Base-by-base conservation (phyloP, 2,329 filamentous ascomycete species). In the Colletotrichum phormii region DNA sequence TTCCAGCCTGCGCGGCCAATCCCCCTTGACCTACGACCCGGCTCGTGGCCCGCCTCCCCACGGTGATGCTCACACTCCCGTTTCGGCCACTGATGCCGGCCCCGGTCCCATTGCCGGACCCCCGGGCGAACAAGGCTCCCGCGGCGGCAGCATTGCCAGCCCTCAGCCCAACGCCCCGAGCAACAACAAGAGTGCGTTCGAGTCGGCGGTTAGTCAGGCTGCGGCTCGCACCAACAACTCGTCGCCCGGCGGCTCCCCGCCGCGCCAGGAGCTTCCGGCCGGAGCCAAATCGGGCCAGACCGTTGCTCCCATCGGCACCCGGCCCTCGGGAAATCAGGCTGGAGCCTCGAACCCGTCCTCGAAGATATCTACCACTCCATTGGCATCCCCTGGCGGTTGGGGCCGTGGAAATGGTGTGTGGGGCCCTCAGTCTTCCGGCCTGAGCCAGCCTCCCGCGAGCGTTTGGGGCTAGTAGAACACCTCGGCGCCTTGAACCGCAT, bases 261-360 rank as follows among this genome's bases (percentile, higher is more conserved):
- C 95, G 67, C 91, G 91, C 55, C 89, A 91, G 75, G 88, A 91
- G 64, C 88, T 91, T 49, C 84, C 87, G 35, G 88, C 82, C 73
- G 86, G 83, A 58, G 81, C 82, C 64, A 90, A 90, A 84, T 81
- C 89, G 74, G 86, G 85, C 61, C 87, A 88, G 74, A 88, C 93
- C 5, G 95, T 98, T 65, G 96, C 95, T 26, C 96, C 97, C 22
- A 98, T 98, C 77, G 97, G 97, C 75, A 98, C 96, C 71, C 93
- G 97, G 57, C 96, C 96, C 4, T 88, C 90, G 22, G 89, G 88
- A 51, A 88, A 87, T 42, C 84, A 89, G n/a, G 84, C 82, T 37
- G 76, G 80, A 51, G 81, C 80, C 33, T 82, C 83, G 9, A 81
- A 85, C 53, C 88, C 89, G 73, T 85, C 86, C 29, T 80, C 86